A percentile compares a stretch with the other conserved stretches of the same genome.
Evolutionary conservation across 78 protist species (phyloP).

Genomic region (Mastigamoeba balamuthi): DNA sequence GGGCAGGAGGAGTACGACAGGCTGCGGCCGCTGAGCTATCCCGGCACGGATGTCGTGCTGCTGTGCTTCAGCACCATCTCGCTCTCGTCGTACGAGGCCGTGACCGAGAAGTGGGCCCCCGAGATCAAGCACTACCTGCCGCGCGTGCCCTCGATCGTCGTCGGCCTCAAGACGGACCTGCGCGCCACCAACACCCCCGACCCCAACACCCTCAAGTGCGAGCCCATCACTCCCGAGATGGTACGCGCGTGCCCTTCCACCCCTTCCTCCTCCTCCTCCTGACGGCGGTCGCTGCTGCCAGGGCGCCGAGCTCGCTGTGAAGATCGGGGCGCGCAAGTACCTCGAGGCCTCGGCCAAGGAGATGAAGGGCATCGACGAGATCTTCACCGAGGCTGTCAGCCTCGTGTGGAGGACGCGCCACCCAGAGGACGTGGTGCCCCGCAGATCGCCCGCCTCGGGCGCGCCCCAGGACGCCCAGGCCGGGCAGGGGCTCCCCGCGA

Average conservation of each 20-base stretch:
- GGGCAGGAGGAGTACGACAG: constrained; percentile 96
- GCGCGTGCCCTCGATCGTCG: constrained; percentile 38
- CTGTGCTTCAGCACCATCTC: constrained; percentile 76
- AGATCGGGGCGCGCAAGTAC: constrained; percentile 39
- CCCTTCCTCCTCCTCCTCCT: no score
- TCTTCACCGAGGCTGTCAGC: constrained; percentile 44
- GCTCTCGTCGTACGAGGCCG: constrained; percentile 71
- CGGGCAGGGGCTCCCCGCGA: no score
- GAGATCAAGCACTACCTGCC: constrained; percentile 59
- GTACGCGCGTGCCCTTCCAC: no score
- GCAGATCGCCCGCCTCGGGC: no score
- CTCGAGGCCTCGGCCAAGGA: constrained; percentile 46
- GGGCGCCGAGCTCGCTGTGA: constrained; percentile 40
- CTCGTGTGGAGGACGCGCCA: not conserved
- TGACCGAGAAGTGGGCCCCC: constrained; percentile 51
- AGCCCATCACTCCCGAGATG: constrained; percentile 51
- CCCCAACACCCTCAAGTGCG: constrained; percentile 46
- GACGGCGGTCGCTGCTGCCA: no score
- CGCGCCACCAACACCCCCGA: constrained; percentile 50
- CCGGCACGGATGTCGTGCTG: constrained; percentile 87
- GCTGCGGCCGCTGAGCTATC: constrained; percentile 87
- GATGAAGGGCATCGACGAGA: constrained; percentile 45
- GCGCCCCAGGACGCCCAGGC: no score
- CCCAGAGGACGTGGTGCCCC: no score
- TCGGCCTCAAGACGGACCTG: constrained; percentile 55